Percentiles rank a stretch among this genome's conserved stretches.
Conservation (phyloP, 169 alveolate species). For the Eimeria acervulina region DNA sequence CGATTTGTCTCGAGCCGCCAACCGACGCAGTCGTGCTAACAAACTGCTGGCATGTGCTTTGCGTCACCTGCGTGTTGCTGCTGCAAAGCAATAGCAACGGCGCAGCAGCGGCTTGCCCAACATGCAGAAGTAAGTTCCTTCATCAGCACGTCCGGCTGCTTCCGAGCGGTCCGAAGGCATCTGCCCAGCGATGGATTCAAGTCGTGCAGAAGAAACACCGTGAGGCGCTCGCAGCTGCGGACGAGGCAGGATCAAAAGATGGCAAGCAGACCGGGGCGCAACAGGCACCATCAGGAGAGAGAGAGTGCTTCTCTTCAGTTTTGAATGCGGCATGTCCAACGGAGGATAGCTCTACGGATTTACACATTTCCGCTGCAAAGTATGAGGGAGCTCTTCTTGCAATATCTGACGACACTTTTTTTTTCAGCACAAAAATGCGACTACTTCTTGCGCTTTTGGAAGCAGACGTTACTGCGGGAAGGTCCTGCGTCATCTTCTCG, state of each 20-base stretch:
- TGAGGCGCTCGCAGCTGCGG: slow-evolving; percentile 50
- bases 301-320: not conserved
- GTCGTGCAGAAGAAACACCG: slow-evolving; percentile 52
- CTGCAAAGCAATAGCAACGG: slow-evolving; percentile 52
- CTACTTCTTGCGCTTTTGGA: slow-evolving; percentile 68
- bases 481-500: slow-evolving; percentile 88
- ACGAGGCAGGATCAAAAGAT: not conserved
- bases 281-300: not conserved
- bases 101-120: slow-evolving; percentile 86
- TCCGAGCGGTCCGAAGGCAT: slow-evolving; percentile 64
- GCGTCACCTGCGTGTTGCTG: slow-evolving; percentile 85
- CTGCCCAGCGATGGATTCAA: slow-evolving; percentile 36
- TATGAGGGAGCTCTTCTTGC: not conserved
- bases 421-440: slow-evolving; percentile 81
- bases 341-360: not conserved
- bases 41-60: slow-evolving; percentile 88
- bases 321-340: not conserved
- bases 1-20: slow-evolving; percentile 87
- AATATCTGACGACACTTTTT: slow-evolving; percentile 52
- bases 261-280: not conserved
- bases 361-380: not conserved
- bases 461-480: slow-evolving; percentile 78
- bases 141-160: slow-evolving; percentile 84
- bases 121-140: slow-evolving; percentile 85
- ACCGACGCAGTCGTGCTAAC: slow-evolving; percentile 87